These are phyloP conservation scores for Apophysomyces elegans DNA, from an alignment of 371 early-diverging fungal species.

Conservation along the genomic window DNA sequence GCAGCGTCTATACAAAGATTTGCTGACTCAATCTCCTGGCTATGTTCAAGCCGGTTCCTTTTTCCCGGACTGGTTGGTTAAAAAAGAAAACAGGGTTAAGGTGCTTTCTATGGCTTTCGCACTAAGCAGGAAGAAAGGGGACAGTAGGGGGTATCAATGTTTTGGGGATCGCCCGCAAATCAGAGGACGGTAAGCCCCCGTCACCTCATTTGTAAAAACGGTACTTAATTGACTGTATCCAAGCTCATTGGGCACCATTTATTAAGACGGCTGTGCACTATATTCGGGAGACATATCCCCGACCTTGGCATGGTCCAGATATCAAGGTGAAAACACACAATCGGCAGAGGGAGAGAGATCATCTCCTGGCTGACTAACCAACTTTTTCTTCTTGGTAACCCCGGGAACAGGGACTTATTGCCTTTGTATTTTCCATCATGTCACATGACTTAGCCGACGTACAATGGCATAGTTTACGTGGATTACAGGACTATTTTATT, in stretches of 20 bases:
- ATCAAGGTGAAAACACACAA: constrained; percentile 25
- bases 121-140: background rate
- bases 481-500: constrained; percentile 74
- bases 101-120: background rate
- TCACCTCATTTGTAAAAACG: background rate
- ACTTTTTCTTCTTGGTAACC: background rate
- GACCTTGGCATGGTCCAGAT: constrained; percentile 25
- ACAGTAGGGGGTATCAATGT: constrained; percentile 62
- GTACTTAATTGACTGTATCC: background rate
- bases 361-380: background rate
- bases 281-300: constrained; percentile 50
- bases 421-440: constrained; percentile 81
- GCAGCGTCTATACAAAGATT: constrained; percentile 32
- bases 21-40: constrained; percentile 51
- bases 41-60: constrained; percentile 79
- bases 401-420: constrained; percentile 57
- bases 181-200: constrained; percentile 53
- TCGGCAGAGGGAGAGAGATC: background rate
- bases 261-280: constrained; percentile 66
- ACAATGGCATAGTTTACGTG: constrained; percentile 82
- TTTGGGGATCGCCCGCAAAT: constrained; percentile 47
- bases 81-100: constrained; percentile 27
- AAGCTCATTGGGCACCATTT: constrained; percentile 89
- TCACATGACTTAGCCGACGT: constrained; percentile 87
- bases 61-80: constrained; percentile 84